A percentile compares a stretch with the other conserved stretches of the same genome.
Conservation (phyloP, 179 eudicot species). For the Heliamphora pulchella region DNA sequence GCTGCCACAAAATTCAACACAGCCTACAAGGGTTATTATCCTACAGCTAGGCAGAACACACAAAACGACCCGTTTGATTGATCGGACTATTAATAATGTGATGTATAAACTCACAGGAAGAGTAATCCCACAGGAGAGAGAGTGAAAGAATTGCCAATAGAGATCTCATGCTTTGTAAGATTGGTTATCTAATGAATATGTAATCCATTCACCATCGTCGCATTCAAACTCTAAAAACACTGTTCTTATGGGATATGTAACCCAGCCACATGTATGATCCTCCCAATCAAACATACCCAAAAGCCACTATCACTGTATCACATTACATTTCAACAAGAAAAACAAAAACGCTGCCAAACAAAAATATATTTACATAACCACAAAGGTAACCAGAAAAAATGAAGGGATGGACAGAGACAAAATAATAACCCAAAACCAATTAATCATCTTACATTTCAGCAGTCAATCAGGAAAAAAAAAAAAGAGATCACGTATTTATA, state of each 20-base stretch:
- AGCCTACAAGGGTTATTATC: neutral
- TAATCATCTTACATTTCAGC: neutral
- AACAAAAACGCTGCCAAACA: neutral
- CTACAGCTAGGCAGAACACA: neutral
- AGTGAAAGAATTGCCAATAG: no score
- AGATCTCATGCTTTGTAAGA: no score
- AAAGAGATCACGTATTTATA: neutral
- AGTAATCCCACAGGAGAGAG: no score
- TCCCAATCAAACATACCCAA: no score
- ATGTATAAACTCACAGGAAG: neutral
- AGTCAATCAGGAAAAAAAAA: no score
- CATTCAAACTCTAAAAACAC: no score
- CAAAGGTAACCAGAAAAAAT: neutral
- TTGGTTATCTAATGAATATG: neutral
- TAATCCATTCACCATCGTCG: no score
- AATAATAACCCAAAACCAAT: neutral
- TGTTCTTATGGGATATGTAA: no score
- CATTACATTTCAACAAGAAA: neutral
- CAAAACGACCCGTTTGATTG: neutral
- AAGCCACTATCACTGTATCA: no score
- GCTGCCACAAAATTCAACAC: neutral
- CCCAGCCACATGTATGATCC: no score
- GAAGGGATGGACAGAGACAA: neutral
- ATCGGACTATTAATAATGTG: neutral
- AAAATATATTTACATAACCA: neutral